A percentile compares a stretch with the other conserved stretches of the same genome.
phyloP scores from a whole-genome alignment of 2,329 filamentous ascomycete species.

The Hymenoscyphus linearis region DNA sequence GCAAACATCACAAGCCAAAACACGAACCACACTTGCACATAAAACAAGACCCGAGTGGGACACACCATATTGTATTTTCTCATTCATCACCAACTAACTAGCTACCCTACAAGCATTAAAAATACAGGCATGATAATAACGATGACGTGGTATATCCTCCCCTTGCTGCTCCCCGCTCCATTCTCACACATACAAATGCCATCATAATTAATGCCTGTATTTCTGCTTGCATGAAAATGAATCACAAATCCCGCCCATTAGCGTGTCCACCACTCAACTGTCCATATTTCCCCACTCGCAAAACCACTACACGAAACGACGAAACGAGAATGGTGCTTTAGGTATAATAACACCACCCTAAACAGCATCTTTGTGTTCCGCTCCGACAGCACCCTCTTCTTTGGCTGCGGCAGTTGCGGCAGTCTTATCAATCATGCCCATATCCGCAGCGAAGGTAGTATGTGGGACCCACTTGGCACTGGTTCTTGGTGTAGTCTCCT shows the following conservation, averaged over 20 bases:
- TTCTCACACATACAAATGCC: background rate
- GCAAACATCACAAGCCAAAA: too few relatives aligned
- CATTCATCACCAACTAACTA: background rate
- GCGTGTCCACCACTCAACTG: background rate
- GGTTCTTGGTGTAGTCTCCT: slow-evolving; percentile 40
- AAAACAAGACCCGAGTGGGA: too few relatives aligned
- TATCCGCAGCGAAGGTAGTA: slow-evolving; percentile 23
- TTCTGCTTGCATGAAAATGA: background rate
- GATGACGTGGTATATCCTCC: background rate
- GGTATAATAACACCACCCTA: background rate
- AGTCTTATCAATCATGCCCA: slow-evolving; percentile 16
- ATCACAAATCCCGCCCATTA: background rate
- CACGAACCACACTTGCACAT: too few relatives aligned
- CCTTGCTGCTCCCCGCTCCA: background rate
- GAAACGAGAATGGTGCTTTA: too few relatives aligned
- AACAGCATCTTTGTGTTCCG: background rate
- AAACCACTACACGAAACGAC: background rate
- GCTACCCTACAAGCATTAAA: background rate
- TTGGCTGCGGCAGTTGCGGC: background rate
- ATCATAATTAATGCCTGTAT: background rate
- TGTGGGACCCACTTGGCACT: slow-evolving; percentile 29
- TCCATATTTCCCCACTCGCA: background rate
- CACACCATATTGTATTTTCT: background rate
- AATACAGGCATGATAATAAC: background rate
- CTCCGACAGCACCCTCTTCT: background rate